Conservation (phyloP, 768 basidiomycete genomes). For the Suillus clintonianus region DNA sequence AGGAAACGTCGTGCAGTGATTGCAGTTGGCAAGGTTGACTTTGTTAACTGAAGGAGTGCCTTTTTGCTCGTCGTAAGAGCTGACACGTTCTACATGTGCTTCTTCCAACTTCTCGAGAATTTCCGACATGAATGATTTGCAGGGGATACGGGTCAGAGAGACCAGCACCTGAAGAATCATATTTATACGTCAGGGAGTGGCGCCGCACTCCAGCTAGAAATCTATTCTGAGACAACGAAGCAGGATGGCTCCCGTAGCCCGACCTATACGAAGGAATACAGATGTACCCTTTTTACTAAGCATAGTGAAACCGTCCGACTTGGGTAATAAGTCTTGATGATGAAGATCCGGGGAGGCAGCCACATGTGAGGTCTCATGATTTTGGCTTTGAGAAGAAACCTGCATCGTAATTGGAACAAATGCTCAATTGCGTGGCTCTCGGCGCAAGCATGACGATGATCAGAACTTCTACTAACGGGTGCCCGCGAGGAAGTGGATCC, state of each 20-base stretch:
- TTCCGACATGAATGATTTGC: neutral
- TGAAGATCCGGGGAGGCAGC: neutral
- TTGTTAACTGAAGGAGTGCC: neutral
- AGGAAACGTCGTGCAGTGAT: constrained; percentile 39
- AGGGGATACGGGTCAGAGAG: neutral
- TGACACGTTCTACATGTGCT: neutral
- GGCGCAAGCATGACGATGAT: neutral
- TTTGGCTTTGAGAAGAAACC: neutral
- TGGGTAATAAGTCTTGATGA: neutral
- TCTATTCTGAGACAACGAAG: neutral
- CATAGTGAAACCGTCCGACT: neutral
- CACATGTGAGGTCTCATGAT: neutral
- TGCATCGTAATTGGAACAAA: neutral
- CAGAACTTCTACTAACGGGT: neutral
- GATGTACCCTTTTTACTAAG: neutral
- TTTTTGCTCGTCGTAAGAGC: neutral
- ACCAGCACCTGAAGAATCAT: neutral
- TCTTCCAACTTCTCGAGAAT: constrained; percentile 5
- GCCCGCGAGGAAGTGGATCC: neutral
- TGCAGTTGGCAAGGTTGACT: constrained; percentile 13
- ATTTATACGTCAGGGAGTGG: constrained; percentile 1
- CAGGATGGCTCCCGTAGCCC: neutral
- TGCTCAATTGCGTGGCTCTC: neutral
- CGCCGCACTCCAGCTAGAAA: neutral
- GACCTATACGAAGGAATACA: neutral